These are phyloP conservation scores for Limonium bicolor DNA, from an alignment of 148 eudicot species.

Conservation along the genomic window DNA sequence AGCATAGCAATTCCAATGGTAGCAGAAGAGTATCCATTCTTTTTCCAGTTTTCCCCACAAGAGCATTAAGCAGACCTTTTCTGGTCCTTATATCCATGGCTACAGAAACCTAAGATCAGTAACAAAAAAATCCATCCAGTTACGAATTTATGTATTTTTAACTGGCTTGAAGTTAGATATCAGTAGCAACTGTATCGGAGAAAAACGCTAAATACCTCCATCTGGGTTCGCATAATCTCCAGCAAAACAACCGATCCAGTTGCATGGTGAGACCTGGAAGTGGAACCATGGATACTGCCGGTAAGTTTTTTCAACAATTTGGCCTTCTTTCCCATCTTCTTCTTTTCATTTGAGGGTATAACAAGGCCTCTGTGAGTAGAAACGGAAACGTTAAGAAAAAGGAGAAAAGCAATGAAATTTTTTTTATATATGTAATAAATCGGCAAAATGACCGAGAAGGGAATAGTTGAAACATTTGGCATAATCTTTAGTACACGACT, in stretches of 20 bases:
- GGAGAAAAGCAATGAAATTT: no score
- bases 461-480: no score
- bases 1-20: slow-evolving; percentile 80
- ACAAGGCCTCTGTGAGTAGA: slow-evolving; percentile 63
- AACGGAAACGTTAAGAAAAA: no score
- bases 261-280: slow-evolving; percentile 39
- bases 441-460: no score
- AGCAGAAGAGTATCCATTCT: slow-evolving; percentile 97
- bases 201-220: slow-evolving; percentile 52
- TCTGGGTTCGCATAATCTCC: slow-evolving; percentile 93
- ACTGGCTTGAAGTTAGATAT: no score
- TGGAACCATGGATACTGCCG: slow-evolving; percentile 55
- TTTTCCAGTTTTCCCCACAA: slow-evolving; percentile 82
- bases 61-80: slow-evolving; percentile 84
- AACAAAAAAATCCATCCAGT: no score
- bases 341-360: slow-evolving; percentile 89
- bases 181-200: no score
- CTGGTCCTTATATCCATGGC: slow-evolving; percentile 95
- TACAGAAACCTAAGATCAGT: slow-evolving; percentile 67
- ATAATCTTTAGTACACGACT: no score
- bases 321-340: slow-evolving; percentile 80
- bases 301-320: slow-evolving; percentile 85
- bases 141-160: no score
- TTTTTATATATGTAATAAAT: no score
- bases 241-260: slow-evolving; percentile 78